Evolutionary conservation across 352 stramenopile genomes (phyloP), one percentile per base, ranked within the genome.

Genomic region (Phytophthora capsici): DNA sequence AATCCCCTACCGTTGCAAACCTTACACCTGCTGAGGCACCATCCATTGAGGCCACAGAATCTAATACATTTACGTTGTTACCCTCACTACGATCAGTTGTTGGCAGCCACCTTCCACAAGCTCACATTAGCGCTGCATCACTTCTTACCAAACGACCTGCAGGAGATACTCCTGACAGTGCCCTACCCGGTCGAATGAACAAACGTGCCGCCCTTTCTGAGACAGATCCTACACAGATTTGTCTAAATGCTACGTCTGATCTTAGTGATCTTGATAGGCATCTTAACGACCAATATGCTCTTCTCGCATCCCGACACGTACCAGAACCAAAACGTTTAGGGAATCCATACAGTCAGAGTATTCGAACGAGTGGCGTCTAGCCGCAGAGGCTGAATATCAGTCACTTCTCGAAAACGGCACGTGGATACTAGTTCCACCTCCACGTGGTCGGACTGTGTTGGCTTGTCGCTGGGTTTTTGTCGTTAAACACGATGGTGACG

Each of bases 391-490:
- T 32, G 47, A 45, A 17, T 54, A 54, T 20, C 34, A 54, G 17
- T 43, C 30, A 5, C 47, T 55, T 8, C 28, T 44, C 16, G 47
- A 55, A n/a, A 55, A 32, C 19, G 36, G 36, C 20, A 55, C 47
- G 0, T 44, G 47, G 30, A 30, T 32, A 30, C 14, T 44, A 9
- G 36, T 41, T 9, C 36, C 36, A 4, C 14, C 36, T 6, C 32
- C 47, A 3, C 22, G 17, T 17, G 48, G 4, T 4, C 41, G 38
- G 17, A 6, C 36, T 40, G 52, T 23, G 47, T 16, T 59, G 12
- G 20, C 37, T 26, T 50, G 52, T 37, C 40, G 40, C 1, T 48
- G 40, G 52, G 26, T 59, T 36, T 59, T 59, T 36, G 52, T 59
- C 40, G 37, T 51, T 17, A 59, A 59, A 26, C 44, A 45, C 23